These are phyloP conservation scores for Fusarium sp. DNA, from an alignment of 2,329 filamentous ascomycete species.

Conservation along the genomic window DNA sequence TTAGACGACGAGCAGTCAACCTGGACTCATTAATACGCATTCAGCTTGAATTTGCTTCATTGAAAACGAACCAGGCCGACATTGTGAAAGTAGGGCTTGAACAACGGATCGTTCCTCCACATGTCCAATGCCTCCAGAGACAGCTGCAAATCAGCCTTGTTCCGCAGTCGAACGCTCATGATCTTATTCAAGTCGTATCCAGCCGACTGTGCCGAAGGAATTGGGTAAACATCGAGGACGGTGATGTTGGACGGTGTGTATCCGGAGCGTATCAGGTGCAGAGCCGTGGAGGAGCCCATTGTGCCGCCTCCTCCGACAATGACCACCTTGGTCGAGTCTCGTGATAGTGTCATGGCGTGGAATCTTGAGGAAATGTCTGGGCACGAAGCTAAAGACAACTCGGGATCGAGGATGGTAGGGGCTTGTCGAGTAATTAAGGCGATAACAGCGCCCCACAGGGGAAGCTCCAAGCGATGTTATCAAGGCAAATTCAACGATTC, in stretches of 20 bases:
- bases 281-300: slow-evolving; percentile 14
- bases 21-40: background rate
- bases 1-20: slow-evolving; percentile 10
- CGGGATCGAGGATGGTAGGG: background rate
- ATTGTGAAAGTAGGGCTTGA: slow-evolving; percentile 12
- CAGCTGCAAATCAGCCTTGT: slow-evolving; percentile 7
- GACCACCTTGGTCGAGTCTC: slow-evolving; percentile 2
- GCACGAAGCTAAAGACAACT: background rate
- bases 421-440: background rate
- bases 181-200: slow-evolving; percentile 13
- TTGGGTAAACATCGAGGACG: slow-evolving; percentile 13
- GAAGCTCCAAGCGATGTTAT: background rate
- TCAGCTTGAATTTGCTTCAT: background rate
- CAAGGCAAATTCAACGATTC: background rate
- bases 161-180: slow-evolving; percentile 9
- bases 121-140: slow-evolving; percentile 11
- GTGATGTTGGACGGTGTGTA: slow-evolving; percentile 11
- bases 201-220: slow-evolving; percentile 12
- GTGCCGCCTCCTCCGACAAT: slow-evolving; percentile 19
- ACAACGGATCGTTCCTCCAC: slow-evolving; percentile 13
- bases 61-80: slow-evolving; percentile 9
- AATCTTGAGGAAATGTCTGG: background rate
- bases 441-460: background rate
- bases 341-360: background rate
- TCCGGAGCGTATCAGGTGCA: slow-evolving; percentile 10